Base-by-base conservation (phyloP, 2,329 filamentous ascomycete genomes). In the Aspergillus aculeatinus region DNA sequence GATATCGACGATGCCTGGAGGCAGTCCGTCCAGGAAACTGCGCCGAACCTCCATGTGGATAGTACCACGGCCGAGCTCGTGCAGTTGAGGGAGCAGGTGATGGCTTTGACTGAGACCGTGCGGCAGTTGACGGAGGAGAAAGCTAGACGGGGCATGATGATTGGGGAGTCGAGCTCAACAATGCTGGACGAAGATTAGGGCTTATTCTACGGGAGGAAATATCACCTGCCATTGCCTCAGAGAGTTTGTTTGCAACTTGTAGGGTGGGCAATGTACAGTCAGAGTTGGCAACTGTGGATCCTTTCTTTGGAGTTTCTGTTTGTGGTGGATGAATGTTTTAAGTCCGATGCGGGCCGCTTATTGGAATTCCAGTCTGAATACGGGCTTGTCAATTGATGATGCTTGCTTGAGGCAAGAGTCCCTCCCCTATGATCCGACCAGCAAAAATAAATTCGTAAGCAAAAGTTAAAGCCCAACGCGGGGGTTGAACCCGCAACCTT, bases 21-120 rank as follows among this genome's bases (percentile, higher is more conserved):
- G 39, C 92, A 95, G 81, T 88, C 84, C 58, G 92, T 96, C 2
- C 82, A 87, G 54, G 78, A 81, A n/a, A 89, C 86, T 23, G 90
- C 87, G 73, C 90, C 92, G 0, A 92, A 98, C 73, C 85, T 98
- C 4, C 89, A 92, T 68, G 85, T 89, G 33, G 92, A 97, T 63
- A 85, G 84, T 11, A 87, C 89, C 1, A 86, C 91, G n/a, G 63
- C 89, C 25, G 92, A 96, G 65, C 68, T 81, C 19, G 70, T 72
- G 29, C 70, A 78, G 60, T 65, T 81, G 60, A 78, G 72, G 65
- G 69, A 75, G 51, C 74, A 81, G 63, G 81, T 95, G 29, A 81
- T 87, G 31, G 85, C 83, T 70, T 81, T 89, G 51, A 86, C 90
- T 72, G 71, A 73, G 57, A 81, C 91, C 55, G 82, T 92, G 27